phyloP scores from a whole-genome alignment of 192 early-diverging fungal genomes.

The Cetraspora pellucida region DNA sequence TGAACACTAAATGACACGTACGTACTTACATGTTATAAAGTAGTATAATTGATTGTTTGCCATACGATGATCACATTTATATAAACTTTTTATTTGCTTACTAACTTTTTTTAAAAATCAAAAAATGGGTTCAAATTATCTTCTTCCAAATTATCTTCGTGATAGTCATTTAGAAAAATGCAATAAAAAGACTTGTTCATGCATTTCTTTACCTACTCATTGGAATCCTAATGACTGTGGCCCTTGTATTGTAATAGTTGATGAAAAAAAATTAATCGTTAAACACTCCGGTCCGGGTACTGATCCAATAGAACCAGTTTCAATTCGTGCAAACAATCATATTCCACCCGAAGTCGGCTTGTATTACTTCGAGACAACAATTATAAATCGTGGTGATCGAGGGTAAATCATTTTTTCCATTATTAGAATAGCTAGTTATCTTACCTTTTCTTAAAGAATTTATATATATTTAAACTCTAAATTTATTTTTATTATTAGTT shows the following conservation, averaged over 20 bases:
- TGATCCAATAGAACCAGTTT: slow-evolving; percentile 74
- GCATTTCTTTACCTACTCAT: neutral
- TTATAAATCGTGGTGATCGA: slow-evolving; percentile 82
- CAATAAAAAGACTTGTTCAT: neutral
- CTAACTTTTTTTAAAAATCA: neutral
- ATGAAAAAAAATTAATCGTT: neutral
- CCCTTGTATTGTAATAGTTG: neutral
- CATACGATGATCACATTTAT: no score
- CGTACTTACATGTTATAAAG: no score
- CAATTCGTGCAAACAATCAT: slow-evolving; percentile 73
- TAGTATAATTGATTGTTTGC: no score
- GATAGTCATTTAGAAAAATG: neutral
- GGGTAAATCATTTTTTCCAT: slow-evolving; percentile 53
- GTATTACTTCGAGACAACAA: slow-evolving; percentile 87
- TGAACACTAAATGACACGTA: no score
- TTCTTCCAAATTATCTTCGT: neutral
- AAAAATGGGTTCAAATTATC: neutral
- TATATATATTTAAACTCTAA: neutral
- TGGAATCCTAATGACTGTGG: slow-evolving; percentile 1
- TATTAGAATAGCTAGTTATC: neutral
- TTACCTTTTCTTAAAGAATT: neutral
- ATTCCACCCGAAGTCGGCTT: slow-evolving; percentile 84
- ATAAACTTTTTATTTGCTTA: no score
- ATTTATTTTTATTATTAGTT: slow-evolving; percentile 31
- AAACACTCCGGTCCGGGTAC: slow-evolving; percentile 53